phyloP scores from a whole-genome alignment of 257 asterid genomes.

The Schizonepeta tenuifolia region DNA sequence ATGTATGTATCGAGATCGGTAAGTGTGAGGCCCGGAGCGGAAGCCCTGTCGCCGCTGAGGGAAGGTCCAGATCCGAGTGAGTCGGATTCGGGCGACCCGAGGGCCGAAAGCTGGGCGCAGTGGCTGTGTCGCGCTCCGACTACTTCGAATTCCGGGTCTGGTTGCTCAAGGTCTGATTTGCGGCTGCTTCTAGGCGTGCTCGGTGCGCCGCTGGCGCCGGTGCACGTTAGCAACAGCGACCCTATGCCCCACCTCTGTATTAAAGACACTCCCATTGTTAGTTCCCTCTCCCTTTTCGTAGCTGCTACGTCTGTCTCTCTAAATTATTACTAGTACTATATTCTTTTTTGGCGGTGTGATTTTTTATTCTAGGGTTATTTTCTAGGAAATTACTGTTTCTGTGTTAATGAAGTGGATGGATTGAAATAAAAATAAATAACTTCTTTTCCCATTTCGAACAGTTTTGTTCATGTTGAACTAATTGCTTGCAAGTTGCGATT shows the following conservation, averaged over 20 bases:
- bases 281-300: constrained; percentile 20
- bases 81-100: constrained; percentile 52
- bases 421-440: too few species aligned
- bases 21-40: constrained; percentile 49
- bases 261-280: constrained; percentile 65
- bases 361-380: neutral
- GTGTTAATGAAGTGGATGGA: too few species aligned
- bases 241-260: constrained; percentile 63
- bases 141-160: constrained; percentile 49
- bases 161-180: constrained; percentile 69
- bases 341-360: too few species aligned
- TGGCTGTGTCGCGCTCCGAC: constrained; percentile 66
- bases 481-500: neutral
- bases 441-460: too few species aligned
- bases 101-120: constrained; percentile 57
- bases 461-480: neutral
- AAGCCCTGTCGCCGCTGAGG: constrained; percentile 60
- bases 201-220: constrained; percentile 85
- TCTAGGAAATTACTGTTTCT: neutral
- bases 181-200: constrained; percentile 77
- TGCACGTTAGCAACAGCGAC: constrained; percentile 68
- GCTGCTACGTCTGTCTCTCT: neutral
- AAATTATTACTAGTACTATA: too few species aligned
- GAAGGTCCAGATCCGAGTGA: constrained; percentile 73
- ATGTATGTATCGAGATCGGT: constrained; percentile 43